A percentile compares a stretch with the other conserved stretches of the same genome.
Conservation (phyloP, 768 basidiomycete species). For the Hemileccinum impolitum region DNA sequence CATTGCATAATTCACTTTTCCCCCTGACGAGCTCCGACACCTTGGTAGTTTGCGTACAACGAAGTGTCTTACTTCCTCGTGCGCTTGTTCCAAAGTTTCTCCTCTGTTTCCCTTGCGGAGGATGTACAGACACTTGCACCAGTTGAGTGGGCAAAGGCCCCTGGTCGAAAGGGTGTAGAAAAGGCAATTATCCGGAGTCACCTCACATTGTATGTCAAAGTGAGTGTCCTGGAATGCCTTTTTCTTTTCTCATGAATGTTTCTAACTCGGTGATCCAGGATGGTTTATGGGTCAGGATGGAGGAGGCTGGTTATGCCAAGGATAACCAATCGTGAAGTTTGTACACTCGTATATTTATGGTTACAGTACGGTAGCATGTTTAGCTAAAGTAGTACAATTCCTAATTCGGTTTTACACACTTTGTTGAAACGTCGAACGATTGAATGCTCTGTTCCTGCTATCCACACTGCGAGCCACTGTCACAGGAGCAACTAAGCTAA, state of each 20-base stretch:
- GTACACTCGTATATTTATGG: neutral
- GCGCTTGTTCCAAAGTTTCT: conserved; percentile 55
- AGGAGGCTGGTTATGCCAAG: conserved; percentile 7
- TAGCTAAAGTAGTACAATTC: too few species aligned
- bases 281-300: conserved; percentile 29
- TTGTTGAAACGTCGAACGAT: too few species aligned
- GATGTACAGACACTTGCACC: conserved; percentile 49
- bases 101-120: conserved; percentile 40
- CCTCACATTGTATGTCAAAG: conserved; percentile 52
- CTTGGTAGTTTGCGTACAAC: conserved; percentile 57
- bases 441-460: too few species aligned
- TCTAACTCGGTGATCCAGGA: conserved; percentile 12
- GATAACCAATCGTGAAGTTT: neutral
- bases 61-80: conserved; percentile 63
- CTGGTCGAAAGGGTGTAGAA: conserved; percentile 42
- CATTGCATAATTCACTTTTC: neutral
- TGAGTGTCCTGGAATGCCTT: conserved; percentile 20
- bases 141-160: conserved; percentile 37
- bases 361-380: too few species aligned
- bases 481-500: too few species aligned
- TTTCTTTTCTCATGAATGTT: too few species aligned
- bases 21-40: conserved; percentile 1
- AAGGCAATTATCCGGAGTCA: conserved; percentile 44
- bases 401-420: too few species aligned
- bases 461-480: too few species aligned